Base-by-base conservation (phyloP, 331 rosid genomes). In the Acacia concinna region DNA sequence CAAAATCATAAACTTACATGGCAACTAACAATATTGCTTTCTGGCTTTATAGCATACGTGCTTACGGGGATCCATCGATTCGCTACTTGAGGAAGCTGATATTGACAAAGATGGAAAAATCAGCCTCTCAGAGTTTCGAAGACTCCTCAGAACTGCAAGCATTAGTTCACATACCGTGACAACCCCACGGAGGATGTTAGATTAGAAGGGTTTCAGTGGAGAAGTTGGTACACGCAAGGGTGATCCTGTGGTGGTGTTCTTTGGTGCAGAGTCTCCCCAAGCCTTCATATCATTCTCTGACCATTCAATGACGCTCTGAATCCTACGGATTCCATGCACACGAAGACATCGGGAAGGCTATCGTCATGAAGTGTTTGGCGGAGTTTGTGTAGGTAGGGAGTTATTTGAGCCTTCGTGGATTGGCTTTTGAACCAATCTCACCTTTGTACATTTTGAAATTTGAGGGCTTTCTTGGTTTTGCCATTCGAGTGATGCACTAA, bases 1-100 rank as follows among this genome's bases (percentile, higher is more conserved):
- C 17, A 63, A 14, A 35, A 44, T 41, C 31, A 63, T 6, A 15
- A 60, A 35, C 76, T 56, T 57, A 41, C 49, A 5, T 34, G 75
- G 79, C 65, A 27, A 71, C 90, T 84, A 37, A n/a, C n/a, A n/a
- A 80, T 75, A 77, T 30, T 40, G 30, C 66, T 51, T 66, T 69
- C 64, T 76, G 74, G 14, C 28, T 60, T 75, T 80, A 84, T 28
- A 96, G 99, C 99, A 96, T 73, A 93, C 98, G 1, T 92, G 99
- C 65, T 68, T 96, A 78, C 83, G 88, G 81, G 97, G 95, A 34
- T 96, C 99, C 66, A 80, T 93, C n/a, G 89, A 89, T 62, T 96
- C 99, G 14, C 86, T 96, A 69, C 99, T 96, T 4, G 99, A 96
- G 79, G 99, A 96, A 86, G 99, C 98, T 0, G 99, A 96, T 73